Evolutionary conservation across 768 basidiomycete species (phyloP).

Genomic region (Trametes villosa): DNA sequence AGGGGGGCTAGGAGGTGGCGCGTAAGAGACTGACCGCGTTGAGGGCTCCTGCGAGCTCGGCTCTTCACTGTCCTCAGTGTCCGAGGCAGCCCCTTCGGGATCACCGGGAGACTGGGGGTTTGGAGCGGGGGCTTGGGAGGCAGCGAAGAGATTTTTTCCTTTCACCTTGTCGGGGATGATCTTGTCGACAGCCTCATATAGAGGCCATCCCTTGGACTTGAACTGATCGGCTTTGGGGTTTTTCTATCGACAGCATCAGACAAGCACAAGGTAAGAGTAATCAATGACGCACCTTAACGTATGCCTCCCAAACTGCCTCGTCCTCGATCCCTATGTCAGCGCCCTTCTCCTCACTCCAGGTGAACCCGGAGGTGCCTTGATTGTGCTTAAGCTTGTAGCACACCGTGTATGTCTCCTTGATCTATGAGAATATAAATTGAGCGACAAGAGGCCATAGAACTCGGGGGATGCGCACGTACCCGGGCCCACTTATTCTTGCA

Average conservation of each 20-base stretch:
- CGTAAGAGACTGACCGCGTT: no score
- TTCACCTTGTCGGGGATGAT: background rate
- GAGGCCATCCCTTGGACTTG: background rate
- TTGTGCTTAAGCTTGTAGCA: background rate
- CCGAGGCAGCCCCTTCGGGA: no score
- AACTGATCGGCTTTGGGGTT: background rate
- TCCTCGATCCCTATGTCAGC: background rate
- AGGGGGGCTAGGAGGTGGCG: no score
- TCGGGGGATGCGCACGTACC: no score
- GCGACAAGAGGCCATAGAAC: no score
- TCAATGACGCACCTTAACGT: background rate
- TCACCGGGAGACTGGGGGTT: no score
- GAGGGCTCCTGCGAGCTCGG: no score
- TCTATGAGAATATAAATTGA: no score
- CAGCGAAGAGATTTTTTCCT: background rate
- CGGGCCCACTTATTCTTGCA: no score
- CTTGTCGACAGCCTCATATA: background rate
- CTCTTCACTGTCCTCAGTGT: no score
- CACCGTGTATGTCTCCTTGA: background rate
- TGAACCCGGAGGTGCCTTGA: background rate
- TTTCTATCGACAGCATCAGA: background rate
- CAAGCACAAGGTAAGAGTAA: background rate
- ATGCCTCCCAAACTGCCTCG: background rate
- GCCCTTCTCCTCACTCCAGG: background rate
- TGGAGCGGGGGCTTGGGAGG: no score